Base-by-base conservation (phyloP, 2,329 filamentous ascomycete species). In the Aspergillus quadricinctus region DNA sequence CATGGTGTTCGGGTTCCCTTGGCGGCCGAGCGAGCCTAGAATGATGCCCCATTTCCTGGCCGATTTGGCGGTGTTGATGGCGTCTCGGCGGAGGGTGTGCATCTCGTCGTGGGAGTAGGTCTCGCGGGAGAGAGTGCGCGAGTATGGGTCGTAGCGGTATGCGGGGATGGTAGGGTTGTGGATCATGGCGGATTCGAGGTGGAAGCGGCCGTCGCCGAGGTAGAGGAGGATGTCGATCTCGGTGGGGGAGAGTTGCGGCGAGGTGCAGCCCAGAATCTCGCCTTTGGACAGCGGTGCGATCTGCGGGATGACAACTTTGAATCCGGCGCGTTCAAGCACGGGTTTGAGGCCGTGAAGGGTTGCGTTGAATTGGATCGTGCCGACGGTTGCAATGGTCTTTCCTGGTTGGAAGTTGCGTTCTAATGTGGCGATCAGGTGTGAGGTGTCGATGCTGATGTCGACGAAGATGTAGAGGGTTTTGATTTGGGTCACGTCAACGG, bases 101-200 rank as follows among this genome's bases (percentile, higher is more conserved):
- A 99, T 94, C 70, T 96, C 92, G 25, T 89, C 84, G 73, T 99
- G 94, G 45, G 89, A 89, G 74, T 99, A 99, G 25, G 84, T 88
- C 76, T 99, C 95, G 62, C 90, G 87, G 1, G 93, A 97, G 28
- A 99, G 83, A 57, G 90, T 91, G 50, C 93, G 85, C 10, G 92
- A 94, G 77, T 99, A 99, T 0, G 95, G 94, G 70, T 99, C 94
- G 74, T 99, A 99, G 61, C 94, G 85, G 76, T 97, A 99, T 1
- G 95, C 93, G 0, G 93, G 90, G 37, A 97, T 84, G 4, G 80
- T 77, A 0, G 95, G 94, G 75, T 99, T 99, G 71, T 97, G 94
- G 63, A 99, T 99, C 93, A 99, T 99, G 68, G 95, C 93, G 68
- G 90, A 95, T 75, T 99, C 94, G 46, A 99, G 88, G 72, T 99